These are phyloP conservation scores for Penicillium sp. DNA, from an alignment of 2,329 filamentous ascomycete species.

Conservation along the genomic window DNA sequence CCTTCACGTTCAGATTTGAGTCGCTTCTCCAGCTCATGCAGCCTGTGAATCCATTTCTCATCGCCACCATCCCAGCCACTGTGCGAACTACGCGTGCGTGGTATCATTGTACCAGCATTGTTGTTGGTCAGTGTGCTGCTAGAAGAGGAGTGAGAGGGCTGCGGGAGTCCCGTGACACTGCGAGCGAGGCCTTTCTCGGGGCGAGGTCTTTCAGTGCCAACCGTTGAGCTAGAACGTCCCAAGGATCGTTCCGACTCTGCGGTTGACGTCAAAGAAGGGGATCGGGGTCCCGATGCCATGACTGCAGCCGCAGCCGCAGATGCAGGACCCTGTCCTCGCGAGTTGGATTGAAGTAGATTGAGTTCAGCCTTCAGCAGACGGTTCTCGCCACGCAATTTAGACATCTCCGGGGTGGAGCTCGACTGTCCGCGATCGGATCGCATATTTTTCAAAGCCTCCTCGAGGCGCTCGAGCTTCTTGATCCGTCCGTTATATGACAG, in stretches of 20 bases:
- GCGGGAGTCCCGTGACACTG: constrained; percentile 35
- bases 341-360: constrained; percentile 67
- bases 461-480: constrained; percentile 84
- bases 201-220: constrained; percentile 41
- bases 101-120: constrained; percentile 28
- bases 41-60: constrained; percentile 73
- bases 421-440: constrained; percentile 35
- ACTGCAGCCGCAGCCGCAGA: constrained; percentile 44
- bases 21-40: constrained; percentile 83
- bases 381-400: constrained; percentile 60
- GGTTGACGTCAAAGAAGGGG: constrained; percentile 25
- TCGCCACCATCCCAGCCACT: constrained; percentile 55
- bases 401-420: constrained; percentile 53
- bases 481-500: constrained; percentile 73
- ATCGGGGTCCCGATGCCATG: constrained; percentile 21
- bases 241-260: constrained; percentile 45
- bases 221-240: constrained; percentile 56
- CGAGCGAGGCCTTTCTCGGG: constrained; percentile 33
- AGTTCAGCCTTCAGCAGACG: constrained; percentile 61
- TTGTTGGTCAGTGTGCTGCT: constrained; percentile 35
- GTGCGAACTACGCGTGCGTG: constrained; percentile 25
- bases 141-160: constrained; percentile 37
- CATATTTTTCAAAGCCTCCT: constrained; percentile 71
- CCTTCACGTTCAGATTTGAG: constrained; percentile 89
- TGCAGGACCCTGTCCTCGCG: constrained; percentile 53